phyloP scores from a whole-genome alignment of 192 early-diverging fungal genomes.

The Spinellus fusiger region DNA sequence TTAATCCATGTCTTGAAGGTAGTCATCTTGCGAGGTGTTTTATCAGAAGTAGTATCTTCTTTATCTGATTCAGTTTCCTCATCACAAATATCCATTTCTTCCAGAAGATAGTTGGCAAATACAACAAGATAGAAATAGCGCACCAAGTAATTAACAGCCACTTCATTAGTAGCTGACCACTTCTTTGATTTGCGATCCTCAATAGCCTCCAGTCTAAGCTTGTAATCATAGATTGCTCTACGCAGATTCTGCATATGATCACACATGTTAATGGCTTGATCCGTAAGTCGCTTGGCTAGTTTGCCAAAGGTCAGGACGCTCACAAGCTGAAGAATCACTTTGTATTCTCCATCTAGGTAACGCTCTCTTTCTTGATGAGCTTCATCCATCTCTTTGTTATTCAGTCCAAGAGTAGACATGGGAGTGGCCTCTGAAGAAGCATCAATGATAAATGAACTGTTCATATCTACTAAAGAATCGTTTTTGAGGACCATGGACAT shows the following conservation, averaged over 20 bases:
- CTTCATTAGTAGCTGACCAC: constrained; percentile 30
- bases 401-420: not conserved
- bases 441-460: constrained; percentile 11
- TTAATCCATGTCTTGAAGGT: constrained; percentile 50
- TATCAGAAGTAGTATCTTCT: constrained; percentile 12
- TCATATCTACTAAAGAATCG: constrained; percentile 15
- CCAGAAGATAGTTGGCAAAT: constrained; percentile 61
- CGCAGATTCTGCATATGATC: constrained; percentile 65
- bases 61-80: constrained; percentile 1
- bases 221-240: constrained; percentile 53
- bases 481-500: constrained; percentile 47
- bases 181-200: constrained; percentile 26
- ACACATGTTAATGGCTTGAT: constrained; percentile 55
- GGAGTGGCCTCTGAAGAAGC: not conserved
- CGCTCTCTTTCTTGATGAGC: constrained; percentile 21
- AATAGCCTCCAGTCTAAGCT: constrained; percentile 42
- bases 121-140: constrained; percentile 62
- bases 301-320: constrained; percentile 57
- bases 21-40: constrained; percentile 23
- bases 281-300: constrained; percentile 50
- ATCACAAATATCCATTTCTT: constrained; percentile 17
- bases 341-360: constrained; percentile 51
- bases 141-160: constrained; percentile 51
- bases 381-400: not conserved
- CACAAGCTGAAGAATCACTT: constrained; percentile 49